Base-by-base conservation (phyloP, 331 rosid genomes). In the Stylosanthes scabra region DNA sequence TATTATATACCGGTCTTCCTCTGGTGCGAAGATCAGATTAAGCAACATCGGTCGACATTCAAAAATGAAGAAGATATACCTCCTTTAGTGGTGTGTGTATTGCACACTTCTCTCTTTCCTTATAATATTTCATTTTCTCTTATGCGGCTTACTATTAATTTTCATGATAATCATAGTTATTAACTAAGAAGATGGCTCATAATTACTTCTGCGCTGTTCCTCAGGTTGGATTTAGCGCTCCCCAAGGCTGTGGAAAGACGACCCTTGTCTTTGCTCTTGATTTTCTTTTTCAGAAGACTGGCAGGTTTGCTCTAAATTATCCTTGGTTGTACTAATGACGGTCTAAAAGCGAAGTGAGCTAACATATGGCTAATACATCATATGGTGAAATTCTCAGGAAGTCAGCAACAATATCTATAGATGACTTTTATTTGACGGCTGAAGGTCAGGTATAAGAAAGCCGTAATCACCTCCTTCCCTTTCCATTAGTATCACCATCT, bases 171-270 rank as follows among this genome's bases (percentile, higher is more conserved):
- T 14, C 41, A 11, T n/a, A n/a, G n/a, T n/a, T n/a, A n/a, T n/a
- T n/a, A 16, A 0, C 29, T 2, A n/a, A n/a, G n/a, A n/a, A 16
- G 50, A 45, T 16, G 59, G 11, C 15, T 79, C 27, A 39, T 49
- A 34, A 34, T 9, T 37, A 46, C 51, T 77, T 59, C 63, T 51
- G 6, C 10, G 49, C 68, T 68, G 45, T 40, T 60, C 20, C 47
- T 71, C 84, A 94, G 96, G 88, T 94, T 76, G 99, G 99, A 72
- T 94, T 94, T 75, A 94, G 97, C 80, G 97, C 97, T 13, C 97
- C 97, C 11, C 99, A 94, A 90, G 97, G 97, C 72, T 94, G 97
- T 81, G 99, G 99, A 71, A 94, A 94, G 86, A 94, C 99, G 49
- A 91, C 97, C 28, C 96, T 94, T 41, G 97, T 94, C 73, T 85